Evolutionary conservation across 139 green algal species (phyloP), one percentile per base, ranked within the genome.

Genomic region (Tetraselmis chui): DNA sequence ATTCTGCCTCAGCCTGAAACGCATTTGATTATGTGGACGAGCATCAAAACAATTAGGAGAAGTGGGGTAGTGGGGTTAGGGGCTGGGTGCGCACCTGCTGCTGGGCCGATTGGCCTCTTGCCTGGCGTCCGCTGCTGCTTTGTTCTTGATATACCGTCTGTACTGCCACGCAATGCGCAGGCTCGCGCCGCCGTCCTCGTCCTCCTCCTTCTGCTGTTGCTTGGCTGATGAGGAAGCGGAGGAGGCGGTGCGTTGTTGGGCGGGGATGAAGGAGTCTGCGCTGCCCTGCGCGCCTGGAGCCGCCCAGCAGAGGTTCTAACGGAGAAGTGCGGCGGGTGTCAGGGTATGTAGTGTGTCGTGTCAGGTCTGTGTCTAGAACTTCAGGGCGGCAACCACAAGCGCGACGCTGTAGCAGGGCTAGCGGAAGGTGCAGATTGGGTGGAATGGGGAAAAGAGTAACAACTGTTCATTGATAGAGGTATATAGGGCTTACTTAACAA

Each of bases 151-250:
- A 86, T 97, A 97, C 76, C 93, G 91, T 23, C 89, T 75, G 89
- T 97, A 97, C 85, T 97, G 93, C 93, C 93, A 97, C 1, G 93
- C 93, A 28, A 97, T 97, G 1, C 89, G 87, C 77, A 97, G 87
- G 27, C 91, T 83, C 1, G 59, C 75, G 32, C 89, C 83, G 11
- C 87, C 82, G 76, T 88, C 31, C 24, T 81, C 76, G 45, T 80
- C 58, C 31, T 75, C 59, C 30, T 86, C 45, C 45, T 5, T 18
- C 11, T 18, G 11, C 11, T 67, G 5, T 5, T 18, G 11, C 11
- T 18, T 18, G 18, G 11, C 45, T n/a, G n/a, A n/a, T n/a, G n/a
- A n/a, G 45, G 11, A 18, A 18, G 45, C 18, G 18, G 45, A 67
- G 5, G 45, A 5, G 11, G 11, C 45, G 45, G 11, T 18, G 45